These are phyloP conservation scores for Colletotrichum falcatum DNA, from an alignment of 2,329 filamentous ascomycete species.

Conservation along the genomic window DNA sequence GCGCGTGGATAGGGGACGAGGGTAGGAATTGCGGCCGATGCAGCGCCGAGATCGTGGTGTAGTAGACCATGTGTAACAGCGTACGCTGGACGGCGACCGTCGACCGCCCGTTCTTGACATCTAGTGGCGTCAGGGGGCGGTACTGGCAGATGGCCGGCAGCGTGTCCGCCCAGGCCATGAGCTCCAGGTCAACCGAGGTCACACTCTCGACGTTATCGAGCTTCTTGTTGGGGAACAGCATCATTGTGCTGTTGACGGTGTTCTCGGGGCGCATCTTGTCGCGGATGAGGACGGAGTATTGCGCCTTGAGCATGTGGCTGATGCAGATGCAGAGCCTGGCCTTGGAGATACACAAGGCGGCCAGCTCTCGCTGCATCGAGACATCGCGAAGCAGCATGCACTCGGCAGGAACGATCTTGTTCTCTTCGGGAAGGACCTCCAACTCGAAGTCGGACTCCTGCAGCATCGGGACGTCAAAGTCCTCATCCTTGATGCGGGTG, in stretches of 20 bases:
- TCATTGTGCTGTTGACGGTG: constrained; percentile 83
- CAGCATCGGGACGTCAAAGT: constrained; percentile 94
- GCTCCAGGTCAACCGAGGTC: constrained; percentile 80
- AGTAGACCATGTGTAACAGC: constrained; percentile 93
- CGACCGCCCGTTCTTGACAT: constrained; percentile 70
- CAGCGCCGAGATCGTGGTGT: constrained; percentile 89
- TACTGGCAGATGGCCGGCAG: constrained; percentile 81
- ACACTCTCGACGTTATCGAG: constrained; percentile 86
- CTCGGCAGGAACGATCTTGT: constrained; percentile 75
- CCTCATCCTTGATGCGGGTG: constrained; percentile 91
- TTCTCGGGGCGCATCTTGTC: constrained; percentile 83
- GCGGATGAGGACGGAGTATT: constrained; percentile 91
- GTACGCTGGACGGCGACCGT: constrained; percentile 79
- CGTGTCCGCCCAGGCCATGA: constrained; percentile 80
- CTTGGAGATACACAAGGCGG: constrained; percentile 91
- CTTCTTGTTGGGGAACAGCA: constrained; percentile 90
- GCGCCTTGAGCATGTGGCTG: constrained; percentile 87
- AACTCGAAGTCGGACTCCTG: constrained; percentile 87
- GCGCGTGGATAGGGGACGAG: constrained; percentile 68
- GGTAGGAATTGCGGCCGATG: constrained; percentile 93
- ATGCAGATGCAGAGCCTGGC: constrained; percentile 90
- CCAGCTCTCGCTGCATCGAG: constrained; percentile 80
- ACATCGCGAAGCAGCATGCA: constrained; percentile 79
- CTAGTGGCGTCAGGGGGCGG: constrained; percentile 63
- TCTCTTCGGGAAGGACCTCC: constrained; percentile 72